A percentile compares a stretch with the other conserved stretches of the same genome.
Evolutionary conservation across 164 flowering plant species (phyloP).

Genomic region (Euptelea pleiosperma): DNA sequence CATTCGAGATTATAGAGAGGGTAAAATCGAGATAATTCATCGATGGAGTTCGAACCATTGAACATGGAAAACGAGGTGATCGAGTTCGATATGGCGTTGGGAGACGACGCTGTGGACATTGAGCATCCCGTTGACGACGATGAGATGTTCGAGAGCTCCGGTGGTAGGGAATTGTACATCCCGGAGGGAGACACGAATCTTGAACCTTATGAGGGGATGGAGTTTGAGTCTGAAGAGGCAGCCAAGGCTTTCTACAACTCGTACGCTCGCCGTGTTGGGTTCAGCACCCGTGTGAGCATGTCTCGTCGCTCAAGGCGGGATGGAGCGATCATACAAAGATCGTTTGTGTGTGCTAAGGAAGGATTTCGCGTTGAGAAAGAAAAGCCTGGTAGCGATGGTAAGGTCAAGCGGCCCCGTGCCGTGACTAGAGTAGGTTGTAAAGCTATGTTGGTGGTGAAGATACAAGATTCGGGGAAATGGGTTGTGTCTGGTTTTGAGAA

Average conservation of each 20-base stretch:
- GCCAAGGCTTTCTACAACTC: conserved; percentile 48
- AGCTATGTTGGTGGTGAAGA: conserved; percentile 30
- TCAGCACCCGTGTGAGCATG: conserved; percentile 39
- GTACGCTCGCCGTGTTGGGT: conserved; percentile 43
- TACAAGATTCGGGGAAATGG: conserved; percentile 32
- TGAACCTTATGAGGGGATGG: conserved; percentile 48
- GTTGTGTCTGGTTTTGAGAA: conserved; percentile 28
- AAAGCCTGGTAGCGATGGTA: conserved; percentile 13
- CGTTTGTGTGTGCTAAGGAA: conserved; percentile 45
- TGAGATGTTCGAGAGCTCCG: conserved; percentile 12
- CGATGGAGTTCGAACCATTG: conserved; percentile 29
- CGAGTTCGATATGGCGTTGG: conserved; percentile 35
- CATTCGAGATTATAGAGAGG: neutral
- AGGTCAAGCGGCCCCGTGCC: conserved; percentile 34
- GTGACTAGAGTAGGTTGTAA: conserved; percentile 41
- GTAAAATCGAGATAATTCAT: too few species aligned
- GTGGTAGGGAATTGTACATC: conserved; percentile 18
- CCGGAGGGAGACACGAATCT: conserved; percentile 30
- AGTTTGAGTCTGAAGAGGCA: conserved; percentile 47
- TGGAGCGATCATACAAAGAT: conserved; percentile 39
- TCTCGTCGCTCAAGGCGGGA: conserved; percentile 40
- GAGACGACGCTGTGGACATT: conserved; percentile 30
- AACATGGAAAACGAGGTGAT: conserved; percentile 29
- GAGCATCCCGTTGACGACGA: conserved; percentile 26
- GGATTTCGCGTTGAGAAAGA: conserved; percentile 37